Percentiles rank a stretch among this genome's conserved stretches.
These are phyloP conservation scores for Verbena officinalis DNA, from an alignment of 257 asterid species.

Conservation along the genomic window DNA sequence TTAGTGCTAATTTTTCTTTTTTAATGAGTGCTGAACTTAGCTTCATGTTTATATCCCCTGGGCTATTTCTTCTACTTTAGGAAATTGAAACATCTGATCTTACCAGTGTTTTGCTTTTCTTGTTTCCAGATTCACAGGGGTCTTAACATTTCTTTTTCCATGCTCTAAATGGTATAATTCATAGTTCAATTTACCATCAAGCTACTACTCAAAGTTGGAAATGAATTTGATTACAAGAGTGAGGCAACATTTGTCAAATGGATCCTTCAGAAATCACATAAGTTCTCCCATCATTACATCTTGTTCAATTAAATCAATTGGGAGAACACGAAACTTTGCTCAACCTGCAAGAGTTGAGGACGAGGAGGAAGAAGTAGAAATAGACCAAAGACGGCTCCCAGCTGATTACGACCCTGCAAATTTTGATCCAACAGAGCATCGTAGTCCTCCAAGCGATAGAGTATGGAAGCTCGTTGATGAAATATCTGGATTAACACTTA, in stretches of 20 bases:
- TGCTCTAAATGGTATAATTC: conserved; percentile 27
- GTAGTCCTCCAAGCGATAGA: conserved; percentile 76
- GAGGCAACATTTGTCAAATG: conserved; percentile 48
- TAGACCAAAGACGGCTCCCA: conserved; percentile 82
- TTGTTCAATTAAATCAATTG: conserved; percentile 35
- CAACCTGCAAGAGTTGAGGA: conserved; percentile 62
- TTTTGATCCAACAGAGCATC: conserved; percentile 83
- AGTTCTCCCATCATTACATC: conserved; percentile 27
- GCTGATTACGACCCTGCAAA: conserved; percentile 79
- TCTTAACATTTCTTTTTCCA: background rate
- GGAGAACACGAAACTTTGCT: conserved; percentile 42
- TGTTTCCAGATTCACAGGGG: conserved; percentile 19
- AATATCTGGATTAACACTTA: conserved; percentile 67
- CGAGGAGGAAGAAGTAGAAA: conserved; percentile 67
- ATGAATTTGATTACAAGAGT: conserved; percentile 68
- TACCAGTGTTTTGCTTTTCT: conserved; percentile 8
- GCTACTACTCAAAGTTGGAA: conserved; percentile 1
- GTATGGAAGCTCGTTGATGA: conserved; percentile 90
- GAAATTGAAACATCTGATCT: conserved; percentile 1
- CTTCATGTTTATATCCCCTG: background rate
- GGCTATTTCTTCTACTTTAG: background rate
- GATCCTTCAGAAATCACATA: conserved; percentile 33
- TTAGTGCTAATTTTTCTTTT: too few species aligned
- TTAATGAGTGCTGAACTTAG: background rate
- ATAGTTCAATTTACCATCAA: conserved; percentile 14